A percentile compares a stretch with the other conserved stretches of the same genome.
Conservation (phyloP, 192 early-diverging fungal species). For the Gaertneriomyces semiglobifer region DNA sequence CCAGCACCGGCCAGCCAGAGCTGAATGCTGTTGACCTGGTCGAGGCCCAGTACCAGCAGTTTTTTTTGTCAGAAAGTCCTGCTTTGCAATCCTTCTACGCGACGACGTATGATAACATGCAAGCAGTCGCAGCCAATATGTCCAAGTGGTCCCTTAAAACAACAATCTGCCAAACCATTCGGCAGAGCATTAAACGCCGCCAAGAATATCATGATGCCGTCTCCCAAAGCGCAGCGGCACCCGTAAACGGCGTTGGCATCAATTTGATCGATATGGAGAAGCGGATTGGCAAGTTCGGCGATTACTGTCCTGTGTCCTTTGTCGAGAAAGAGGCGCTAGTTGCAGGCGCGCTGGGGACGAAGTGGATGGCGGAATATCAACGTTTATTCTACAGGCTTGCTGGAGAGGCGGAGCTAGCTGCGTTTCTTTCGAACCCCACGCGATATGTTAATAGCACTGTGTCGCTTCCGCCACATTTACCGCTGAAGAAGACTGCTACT, state of each 20-base stretch:
- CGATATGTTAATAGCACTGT: slow-evolving; percentile 33
- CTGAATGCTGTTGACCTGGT: slow-evolving; percentile 30
- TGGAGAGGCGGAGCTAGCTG: slow-evolving; percentile 23
- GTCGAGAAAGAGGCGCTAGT: slow-evolving; percentile 38
- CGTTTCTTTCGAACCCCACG: slow-evolving; percentile 43
- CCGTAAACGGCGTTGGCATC: slow-evolving; percentile 41
- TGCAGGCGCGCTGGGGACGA: slow-evolving; percentile 23
- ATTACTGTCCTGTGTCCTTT: slow-evolving; percentile 51
- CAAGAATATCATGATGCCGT: slow-evolving; percentile 39
- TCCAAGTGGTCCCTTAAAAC: slow-evolving; percentile 45
- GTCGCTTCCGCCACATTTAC: slow-evolving; percentile 44
- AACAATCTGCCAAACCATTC: slow-evolving; percentile 3
- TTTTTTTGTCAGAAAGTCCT: slow-evolving; percentile 12
- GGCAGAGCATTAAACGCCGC: slow-evolving; percentile 22
- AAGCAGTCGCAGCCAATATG: slow-evolving; percentile 24
- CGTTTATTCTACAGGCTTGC: slow-evolving; percentile 43
- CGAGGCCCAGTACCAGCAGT: slow-evolving; percentile 20
- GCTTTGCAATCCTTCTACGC: slow-evolving; percentile 30
- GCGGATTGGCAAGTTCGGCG: slow-evolving; percentile 40
- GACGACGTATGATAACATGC: slow-evolving; percentile 41
- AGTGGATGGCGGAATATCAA: slow-evolving; percentile 51
- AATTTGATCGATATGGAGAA: slow-evolving; percentile 21
- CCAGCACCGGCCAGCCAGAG: slow-evolving; percentile 11
- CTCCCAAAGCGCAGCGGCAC: slow-evolving; percentile 40
- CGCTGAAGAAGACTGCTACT: slow-evolving; percentile 14